Evolutionary conservation across 1,284 basidiomycete species (phyloP).

Genomic region (Cutaneotrichosporon curvatum): DNA sequence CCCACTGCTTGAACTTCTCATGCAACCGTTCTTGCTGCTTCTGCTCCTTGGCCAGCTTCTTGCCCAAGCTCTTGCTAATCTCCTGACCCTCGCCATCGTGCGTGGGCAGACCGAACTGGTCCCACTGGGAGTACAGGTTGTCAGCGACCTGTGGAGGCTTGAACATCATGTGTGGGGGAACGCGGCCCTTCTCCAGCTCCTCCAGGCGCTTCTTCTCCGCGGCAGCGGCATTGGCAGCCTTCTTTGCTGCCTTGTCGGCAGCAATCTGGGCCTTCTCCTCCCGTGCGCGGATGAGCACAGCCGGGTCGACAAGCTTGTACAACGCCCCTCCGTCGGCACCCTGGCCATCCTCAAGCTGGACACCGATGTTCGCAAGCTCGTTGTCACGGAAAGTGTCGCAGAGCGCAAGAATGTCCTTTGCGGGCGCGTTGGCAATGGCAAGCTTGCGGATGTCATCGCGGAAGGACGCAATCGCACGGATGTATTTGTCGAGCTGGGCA

Average conservation of each 20-base stretch:
- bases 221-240: slow-evolving; percentile 64
- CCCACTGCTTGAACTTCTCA: slow-evolving; percentile 52
- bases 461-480: slow-evolving; percentile 79
- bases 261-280: slow-evolving; percentile 78
- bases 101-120: slow-evolving; percentile 75
- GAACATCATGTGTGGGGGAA: slow-evolving; percentile 73
- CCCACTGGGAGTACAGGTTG: slow-evolving; percentile 68
- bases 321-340: slow-evolving; percentile 88
- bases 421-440: slow-evolving; percentile 64
- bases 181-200: slow-evolving; percentile 75
- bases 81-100: slow-evolving; percentile 78
- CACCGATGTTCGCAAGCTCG: slow-evolving; percentile 85
- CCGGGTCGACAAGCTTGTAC: slow-evolving; percentile 83
- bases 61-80: slow-evolving; percentile 70
- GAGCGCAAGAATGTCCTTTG: slow-evolving; percentile 66
- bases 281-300: slow-evolving; percentile 70
- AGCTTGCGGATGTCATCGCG: slow-evolving; percentile 79
- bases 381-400: slow-evolving; percentile 85
- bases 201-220: slow-evolving; percentile 66
- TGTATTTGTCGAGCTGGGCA: slow-evolving; percentile 80
- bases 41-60: slow-evolving; percentile 76
- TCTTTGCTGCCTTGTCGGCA: slow-evolving; percentile 73
- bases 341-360: slow-evolving; percentile 86
- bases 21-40: slow-evolving; percentile 70
- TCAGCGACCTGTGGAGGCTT: slow-evolving; percentile 67